Evolutionary conservation across 2,329 filamentous ascomycete species (phyloP), one percentile per base, ranked within the genome.

Genomic region (Fusarium piperis): DNA sequence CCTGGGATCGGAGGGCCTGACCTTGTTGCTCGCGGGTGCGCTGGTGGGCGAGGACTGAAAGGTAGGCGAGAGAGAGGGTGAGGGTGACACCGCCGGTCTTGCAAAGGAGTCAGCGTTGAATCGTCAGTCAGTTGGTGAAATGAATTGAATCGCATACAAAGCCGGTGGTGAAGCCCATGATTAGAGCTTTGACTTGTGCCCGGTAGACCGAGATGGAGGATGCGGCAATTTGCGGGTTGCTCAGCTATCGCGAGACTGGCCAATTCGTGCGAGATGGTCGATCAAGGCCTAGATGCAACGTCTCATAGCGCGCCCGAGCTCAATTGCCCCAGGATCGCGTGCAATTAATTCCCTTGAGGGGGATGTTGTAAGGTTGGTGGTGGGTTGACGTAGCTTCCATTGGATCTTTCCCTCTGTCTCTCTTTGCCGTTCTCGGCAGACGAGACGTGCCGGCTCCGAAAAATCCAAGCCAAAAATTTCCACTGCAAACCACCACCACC

Each of bases 21-120:
- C 86, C 84, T 79, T 91, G 90, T 26, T 83, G 79, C 75, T 88
- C 84, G 74, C 93, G 91, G 79, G 89, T 92, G 70, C 89, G 88
- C 74, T 91, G 89, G 82, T 95, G 92, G 20, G 91, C 84, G 77
- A 92, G 87, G 35, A 93, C 83, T 55, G 91, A 90, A 62, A 95
- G 85, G 81, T 94, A 95, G 76, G 93, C 88, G 66, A 93, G 78
- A 46, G 90, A 91, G 67, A 93, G 89, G 55, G 93, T 94, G 67
- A 95, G 85, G 71, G 93, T 92, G 62, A 94, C 89, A 73, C 93
- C 93, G 78, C 92, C 91, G 72, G 92, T 89, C 92, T 95, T 73
- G 35, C 10, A 33, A 33, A 39, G 20, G 52, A 55, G 39, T 70
- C 62, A 69, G 73, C 32, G 56, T 18, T 18, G 16, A 33, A 32